phyloP scores from a whole-genome alignment of 1,139 yeast genomes.

The Petasospora fabianii region DNA sequence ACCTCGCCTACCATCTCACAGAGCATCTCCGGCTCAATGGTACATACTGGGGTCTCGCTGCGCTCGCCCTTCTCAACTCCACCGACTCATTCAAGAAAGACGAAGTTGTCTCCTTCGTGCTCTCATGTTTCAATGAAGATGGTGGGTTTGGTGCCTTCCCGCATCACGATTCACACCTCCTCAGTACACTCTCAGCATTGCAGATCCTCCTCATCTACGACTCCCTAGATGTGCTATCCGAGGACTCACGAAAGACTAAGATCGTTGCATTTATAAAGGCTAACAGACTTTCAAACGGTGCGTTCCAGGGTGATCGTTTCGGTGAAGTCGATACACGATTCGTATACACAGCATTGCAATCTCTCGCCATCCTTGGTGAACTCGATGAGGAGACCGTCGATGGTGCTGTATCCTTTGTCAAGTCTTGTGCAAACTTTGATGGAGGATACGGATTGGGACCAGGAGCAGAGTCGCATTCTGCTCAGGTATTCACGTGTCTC shows the following conservation, averaged over 20 bases:
- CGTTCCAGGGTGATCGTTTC: slow-evolving; percentile 83
- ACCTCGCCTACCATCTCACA: slow-evolving; percentile 80
- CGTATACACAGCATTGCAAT: slow-evolving; percentile 75
- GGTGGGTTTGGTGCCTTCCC: slow-evolving; percentile 92
- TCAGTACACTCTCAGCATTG: slow-evolving; percentile 81
- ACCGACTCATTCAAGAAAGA: slow-evolving; percentile 53
- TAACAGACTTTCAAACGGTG: slow-evolving; percentile 70
- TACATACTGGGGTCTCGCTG: slow-evolving; percentile 90
- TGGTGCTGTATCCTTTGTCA: slow-evolving; percentile 63
- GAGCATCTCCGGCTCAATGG: slow-evolving; percentile 92
- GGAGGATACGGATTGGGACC: slow-evolving; percentile 96
- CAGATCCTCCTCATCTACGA: slow-evolving; percentile 73
- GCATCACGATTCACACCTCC: slow-evolving; percentile 83
- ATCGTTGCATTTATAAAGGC: slow-evolving; percentile 46
- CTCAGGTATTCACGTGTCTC: slow-evolving; percentile 84
- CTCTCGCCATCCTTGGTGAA: slow-evolving; percentile 64
- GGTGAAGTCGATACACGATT: slow-evolving; percentile 94
- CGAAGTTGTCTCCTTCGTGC: slow-evolving; percentile 64
- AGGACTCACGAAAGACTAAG: slow-evolving; percentile 18
- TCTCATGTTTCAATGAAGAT: slow-evolving; percentile 58
- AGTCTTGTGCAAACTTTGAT: slow-evolving; percentile 80
- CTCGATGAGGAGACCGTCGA: slow-evolving; percentile 58
- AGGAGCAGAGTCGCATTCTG: slow-evolving; percentile 94
- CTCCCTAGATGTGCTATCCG: slow-evolving; percentile 43
- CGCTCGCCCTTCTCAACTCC: slow-evolving; percentile 59